A percentile compares a stretch with the other conserved stretches of the same genome.
These are phyloP conservation scores for Sanguinoderma infundibulare DNA, from an alignment of 1,284 basidiomycete species.

Conservation along the genomic window DNA sequence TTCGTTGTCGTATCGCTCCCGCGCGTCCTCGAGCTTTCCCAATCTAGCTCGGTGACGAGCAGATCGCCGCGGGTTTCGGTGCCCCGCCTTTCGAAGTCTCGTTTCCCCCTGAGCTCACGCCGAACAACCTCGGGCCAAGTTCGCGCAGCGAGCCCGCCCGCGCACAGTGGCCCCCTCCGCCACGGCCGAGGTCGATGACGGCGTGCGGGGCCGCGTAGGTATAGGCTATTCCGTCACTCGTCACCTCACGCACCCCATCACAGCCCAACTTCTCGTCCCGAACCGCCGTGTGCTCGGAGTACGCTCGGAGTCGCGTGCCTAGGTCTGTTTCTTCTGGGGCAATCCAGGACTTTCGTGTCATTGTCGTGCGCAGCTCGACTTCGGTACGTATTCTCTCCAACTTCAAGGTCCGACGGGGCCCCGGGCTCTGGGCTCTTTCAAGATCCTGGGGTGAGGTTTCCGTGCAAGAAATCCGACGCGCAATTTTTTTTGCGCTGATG, in stretches of 20 bases:
- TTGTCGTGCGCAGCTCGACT: not conserved
- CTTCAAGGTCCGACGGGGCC: too few species aligned
- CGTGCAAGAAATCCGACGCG: not conserved
- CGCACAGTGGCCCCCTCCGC: not conserved
- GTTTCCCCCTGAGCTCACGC: slow-evolving; percentile 8
- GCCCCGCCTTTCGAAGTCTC: not conserved
- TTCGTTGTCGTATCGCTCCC: slow-evolving; percentile 4
- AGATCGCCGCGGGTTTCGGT: not conserved
- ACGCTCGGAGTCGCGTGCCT: slow-evolving; percentile 13
- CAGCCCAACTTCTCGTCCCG: slow-evolving; percentile 16
- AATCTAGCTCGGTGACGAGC: not conserved
- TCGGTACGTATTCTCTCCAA: not conserved
- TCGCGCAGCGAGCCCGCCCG: slow-evolving; percentile 5
- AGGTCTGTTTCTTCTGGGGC: not conserved
- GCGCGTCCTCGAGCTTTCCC: not conserved
- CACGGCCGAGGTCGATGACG: not conserved
- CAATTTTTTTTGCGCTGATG: too few species aligned
- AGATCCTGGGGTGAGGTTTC: not conserved
- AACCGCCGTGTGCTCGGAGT: slow-evolving; percentile 21
- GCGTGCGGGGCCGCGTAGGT: too few species aligned
- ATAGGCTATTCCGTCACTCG: not conserved
- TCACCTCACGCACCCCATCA: not conserved
- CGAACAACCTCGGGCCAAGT: slow-evolving; percentile 9
- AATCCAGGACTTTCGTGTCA: not conserved
- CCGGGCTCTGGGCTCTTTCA: too few species aligned